A percentile compares a stretch with the other conserved stretches of the same genome.
phyloP scores from a whole-genome alignment of 2,329 filamentous ascomycete genomes.

The Talaromyces verruculosus region DNA sequence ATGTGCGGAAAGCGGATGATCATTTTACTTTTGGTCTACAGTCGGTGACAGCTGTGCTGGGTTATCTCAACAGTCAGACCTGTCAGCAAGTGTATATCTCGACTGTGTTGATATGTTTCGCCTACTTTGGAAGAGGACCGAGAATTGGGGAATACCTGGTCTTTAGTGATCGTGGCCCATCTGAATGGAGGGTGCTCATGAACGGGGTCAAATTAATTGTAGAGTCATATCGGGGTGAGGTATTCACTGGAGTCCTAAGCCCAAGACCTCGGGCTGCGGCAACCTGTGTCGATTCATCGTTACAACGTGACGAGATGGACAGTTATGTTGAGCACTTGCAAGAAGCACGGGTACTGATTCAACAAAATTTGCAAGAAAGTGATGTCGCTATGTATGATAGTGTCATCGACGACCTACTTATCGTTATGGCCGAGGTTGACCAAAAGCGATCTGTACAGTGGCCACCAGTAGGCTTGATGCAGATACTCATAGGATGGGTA shows the following conservation, averaged over 20 bases:
- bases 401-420: conserved; percentile 7
- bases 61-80: conserved; percentile 28
- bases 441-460: not conserved
- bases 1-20: conserved; percentile 31
- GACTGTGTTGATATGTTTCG: conserved; percentile 33
- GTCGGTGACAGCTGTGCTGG: conserved; percentile 33
- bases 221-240: not conserved
- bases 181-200: conserved; percentile 37
- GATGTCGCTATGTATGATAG: not conserved
- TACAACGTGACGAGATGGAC: not conserved
- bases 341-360: not conserved
- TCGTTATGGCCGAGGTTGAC: not conserved
- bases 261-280: not conserved
- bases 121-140: conserved; percentile 37
- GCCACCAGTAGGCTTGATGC: conserved; percentile 1
- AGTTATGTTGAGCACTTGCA: not conserved
- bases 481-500: conserved; percentile 7
- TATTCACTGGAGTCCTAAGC: not conserved
- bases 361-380: not conserved
- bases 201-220: conserved; percentile 32
- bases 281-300: not conserved
- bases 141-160: conserved; percentile 34
- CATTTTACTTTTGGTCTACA: conserved; percentile 39
- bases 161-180: conserved; percentile 31
- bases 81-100: conserved; percentile 38